phyloP scores from a whole-genome alignment of 2,329 filamentous ascomycete genomes.

The Botrytis paeoniae region DNA sequence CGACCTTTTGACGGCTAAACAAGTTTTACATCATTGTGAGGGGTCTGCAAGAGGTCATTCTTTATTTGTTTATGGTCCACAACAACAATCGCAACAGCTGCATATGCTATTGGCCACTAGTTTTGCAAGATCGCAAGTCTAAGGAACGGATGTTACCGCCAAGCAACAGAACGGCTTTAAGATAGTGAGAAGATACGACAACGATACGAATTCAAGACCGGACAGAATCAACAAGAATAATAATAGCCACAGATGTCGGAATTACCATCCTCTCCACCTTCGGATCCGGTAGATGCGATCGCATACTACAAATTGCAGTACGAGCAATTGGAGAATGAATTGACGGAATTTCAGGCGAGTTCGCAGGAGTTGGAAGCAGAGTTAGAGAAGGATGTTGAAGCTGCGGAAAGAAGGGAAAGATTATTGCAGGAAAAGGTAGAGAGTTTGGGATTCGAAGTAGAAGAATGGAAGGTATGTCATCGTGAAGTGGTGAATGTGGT shows the following conservation, averaged over 20 bases:
- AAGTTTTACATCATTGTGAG: neutral
- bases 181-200: slow-evolving; percentile 19
- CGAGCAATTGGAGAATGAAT: slow-evolving; percentile 84
- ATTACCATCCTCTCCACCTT: slow-evolving; percentile 60
- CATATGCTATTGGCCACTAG: neutral
- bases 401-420: slow-evolving; percentile 89
- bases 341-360: slow-evolving; percentile 89
- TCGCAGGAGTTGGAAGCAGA: slow-evolving; percentile 93
- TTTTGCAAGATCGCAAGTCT: neutral
- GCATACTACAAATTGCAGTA: slow-evolving; percentile 96
- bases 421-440: slow-evolving; percentile 85
- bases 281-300: slow-evolving; percentile 69
- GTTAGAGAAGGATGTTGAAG: slow-evolving; percentile 92
- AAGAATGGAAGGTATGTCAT: slow-evolving; percentile 89
- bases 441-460: slow-evolving; percentile 78
- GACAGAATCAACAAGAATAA: slow-evolving; percentile 22
- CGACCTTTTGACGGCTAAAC: neutral
- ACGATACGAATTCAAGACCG: slow-evolving; percentile 4
- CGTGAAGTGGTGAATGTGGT: slow-evolving; percentile 15
- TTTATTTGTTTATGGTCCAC: slow-evolving; percentile 14
- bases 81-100: slow-evolving; percentile 5
- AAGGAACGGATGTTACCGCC: slow-evolving; percentile 20
- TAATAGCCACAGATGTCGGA: slow-evolving; percentile 41
- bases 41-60: neutral
- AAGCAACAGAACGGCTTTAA: slow-evolving; percentile 13